Evolutionary conservation across 305 asterid species (phyloP), one percentile per base, ranked within the genome.

Genomic region (Petunia hybrid): DNA sequence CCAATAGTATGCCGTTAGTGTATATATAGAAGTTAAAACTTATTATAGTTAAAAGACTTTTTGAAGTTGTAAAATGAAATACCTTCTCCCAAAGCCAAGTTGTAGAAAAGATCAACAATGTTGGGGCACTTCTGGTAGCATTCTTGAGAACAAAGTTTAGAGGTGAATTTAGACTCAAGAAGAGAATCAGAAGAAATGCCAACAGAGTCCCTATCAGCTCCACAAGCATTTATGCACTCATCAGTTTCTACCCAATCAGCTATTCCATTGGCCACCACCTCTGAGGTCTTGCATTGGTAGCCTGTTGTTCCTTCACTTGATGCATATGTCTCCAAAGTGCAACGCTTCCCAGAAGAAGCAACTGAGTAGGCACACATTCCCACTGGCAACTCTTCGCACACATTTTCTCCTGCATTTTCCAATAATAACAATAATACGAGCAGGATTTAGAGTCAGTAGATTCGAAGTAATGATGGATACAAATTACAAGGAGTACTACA

Each of bases 11-110:
- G 31, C 31, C 31, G 31, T 22, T 22, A 22, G 31, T 22, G 31
- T 22, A 22, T 22, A 22, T 22, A 22, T 46, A 71, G 14, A 71
- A 71, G 73, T 40, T 39, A 65, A 10, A 68, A 13, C 31, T 22
- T 22, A 22, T 64, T 14, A 1, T 31, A 62, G 38, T 41, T 68
- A 68, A 22, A 42, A 2, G 35, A 51, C 46, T 6, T 51, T 22
- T 51, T 1, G 31, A 42, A 42, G 61, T 2, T 22, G 42, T n/a
- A 8, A 55, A 10, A 76, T 79, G 2, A 5, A 41, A 55, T 70
- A 87, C 94, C 97, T 90, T 92, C 94, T 55, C 89, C 97, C 5
- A 84, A 66, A 66, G 94, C 91, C 88, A 92, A 77, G 63, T 84
- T 89, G 80, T 81, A 74, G 93, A 89, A 89, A 59, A 90, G 90